Percentiles rank a stretch among this genome's conserved stretches.
Evolutionary conservation across 2,329 filamentous ascomycete genomes (phyloP).

Genomic region (Coniochaeta hoffmannii): DNA sequence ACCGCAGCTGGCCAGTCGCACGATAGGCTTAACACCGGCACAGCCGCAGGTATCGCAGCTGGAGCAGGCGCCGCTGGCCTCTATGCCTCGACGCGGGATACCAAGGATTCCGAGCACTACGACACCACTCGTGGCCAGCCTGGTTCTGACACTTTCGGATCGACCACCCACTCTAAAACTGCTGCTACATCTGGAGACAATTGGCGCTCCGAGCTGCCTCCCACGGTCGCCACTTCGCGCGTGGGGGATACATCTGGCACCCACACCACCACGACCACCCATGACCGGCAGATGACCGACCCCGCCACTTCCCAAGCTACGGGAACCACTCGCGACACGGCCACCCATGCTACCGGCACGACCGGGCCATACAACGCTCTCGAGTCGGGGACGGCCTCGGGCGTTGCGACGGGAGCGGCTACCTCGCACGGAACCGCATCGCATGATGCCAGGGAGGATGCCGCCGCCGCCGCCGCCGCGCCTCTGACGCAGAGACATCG

Average conservation of each 20-base stretch:
- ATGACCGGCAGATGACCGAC: not conserved
- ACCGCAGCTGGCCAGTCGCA: not conserved
- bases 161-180: not conserved
- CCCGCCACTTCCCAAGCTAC: not conserved
- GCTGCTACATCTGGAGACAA: not conserved
- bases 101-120: not conserved
- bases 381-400: conserved; percentile 7
- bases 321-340: not conserved
- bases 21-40: not conserved
- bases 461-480: not conserved
- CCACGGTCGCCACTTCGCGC: not conserved
- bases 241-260: not conserved
- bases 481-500: not conserved
- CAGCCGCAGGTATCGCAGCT: not conserved
- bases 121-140: not conserved
- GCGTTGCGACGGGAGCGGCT: not conserved
- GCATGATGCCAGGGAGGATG: not conserved
- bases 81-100: not conserved
- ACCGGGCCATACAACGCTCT: conserved; percentile 3
- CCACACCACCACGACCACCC: no score
- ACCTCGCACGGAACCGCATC: not conserved
- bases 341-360: not conserved
- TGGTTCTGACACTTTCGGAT: not conserved
- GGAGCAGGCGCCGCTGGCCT: not conserved
- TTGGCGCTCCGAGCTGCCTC: not conserved